These are phyloP conservation scores for Chrysanthemum lavandulifolium DNA, from an alignment of 129 eudicot genomes.

Conservation along the genomic window DNA sequence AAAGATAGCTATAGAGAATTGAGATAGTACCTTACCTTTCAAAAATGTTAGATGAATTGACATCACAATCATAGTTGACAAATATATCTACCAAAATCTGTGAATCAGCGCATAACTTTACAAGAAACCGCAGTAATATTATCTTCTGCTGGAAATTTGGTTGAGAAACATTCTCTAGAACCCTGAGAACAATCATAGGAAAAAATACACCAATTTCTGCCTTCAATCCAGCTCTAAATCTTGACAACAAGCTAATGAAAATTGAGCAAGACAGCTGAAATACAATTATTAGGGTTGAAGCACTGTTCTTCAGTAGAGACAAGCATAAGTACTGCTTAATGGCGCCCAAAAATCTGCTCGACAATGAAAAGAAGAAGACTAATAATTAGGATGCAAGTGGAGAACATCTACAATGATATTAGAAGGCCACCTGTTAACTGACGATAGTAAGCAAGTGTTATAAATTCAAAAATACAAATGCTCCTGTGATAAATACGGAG, in stretches of 20 bases:
- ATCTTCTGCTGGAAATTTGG: slow-evolving; percentile 96
- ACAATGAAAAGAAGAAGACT: slow-evolving; percentile 5
- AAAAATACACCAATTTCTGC: slow-evolving; percentile 98
- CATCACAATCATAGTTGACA: slow-evolving; percentile 95
- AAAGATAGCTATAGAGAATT: background rate
- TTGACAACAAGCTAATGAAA: slow-evolving; percentile 89
- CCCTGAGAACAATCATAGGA: slow-evolving; percentile 98
- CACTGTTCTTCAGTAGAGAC: slow-evolving; percentile 94
- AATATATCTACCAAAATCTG: slow-evolving; percentile 96
- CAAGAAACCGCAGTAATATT: slow-evolving; percentile 83
- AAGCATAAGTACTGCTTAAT: slow-evolving; percentile 96
- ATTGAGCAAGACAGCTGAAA: slow-evolving; percentile 99
- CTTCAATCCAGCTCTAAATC: slow-evolving; percentile 97
- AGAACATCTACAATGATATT: slow-evolving; percentile 4
- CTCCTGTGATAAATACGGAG: background rate
- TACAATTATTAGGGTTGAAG: slow-evolving; percentile 85
- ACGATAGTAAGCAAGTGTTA: slow-evolving; percentile 4
- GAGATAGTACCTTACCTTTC: slow-evolving; percentile 66
- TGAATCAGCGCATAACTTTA: slow-evolving; percentile 83
- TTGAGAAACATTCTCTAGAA: slow-evolving; percentile 87
- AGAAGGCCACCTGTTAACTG: background rate
- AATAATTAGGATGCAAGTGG: slow-evolving; percentile 20
- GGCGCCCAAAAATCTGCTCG: slow-evolving; percentile 88
- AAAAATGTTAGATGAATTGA: slow-evolving; percentile 93
- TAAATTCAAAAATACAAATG: background rate